Evolutionary conservation across 1,139 yeast genomes (phyloP).

Genomic region (Yarrowia galli): DNA sequence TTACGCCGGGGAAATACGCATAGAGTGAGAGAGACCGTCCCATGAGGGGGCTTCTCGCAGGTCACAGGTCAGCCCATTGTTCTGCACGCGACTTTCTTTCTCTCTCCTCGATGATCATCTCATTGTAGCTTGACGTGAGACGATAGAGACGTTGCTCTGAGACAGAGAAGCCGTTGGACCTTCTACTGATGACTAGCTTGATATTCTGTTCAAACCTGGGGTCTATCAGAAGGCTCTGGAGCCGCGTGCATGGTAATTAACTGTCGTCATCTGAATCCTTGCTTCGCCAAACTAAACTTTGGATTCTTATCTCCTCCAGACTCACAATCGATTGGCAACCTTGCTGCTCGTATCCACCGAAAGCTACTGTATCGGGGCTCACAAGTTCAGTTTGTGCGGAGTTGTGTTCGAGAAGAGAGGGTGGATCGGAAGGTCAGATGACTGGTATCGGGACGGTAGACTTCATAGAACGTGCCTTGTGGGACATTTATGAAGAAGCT

Average conservation of each 20-base stretch:
- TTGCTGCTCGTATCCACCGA: slow-evolving; percentile 23
- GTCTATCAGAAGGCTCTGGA: too few relatives aligned
- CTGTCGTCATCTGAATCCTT: background rate
- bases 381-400: background rate
- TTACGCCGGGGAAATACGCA: background rate
- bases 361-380: background rate
- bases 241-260: too few relatives aligned
- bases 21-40: too few relatives aligned
- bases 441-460: background rate
- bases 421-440: slow-evolving; percentile 10
- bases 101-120: background rate
- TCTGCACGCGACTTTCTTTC: background rate
- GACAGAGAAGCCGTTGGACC: slow-evolving; percentile 7
- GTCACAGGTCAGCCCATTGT: slow-evolving; percentile 3
- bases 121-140: too few relatives aligned
- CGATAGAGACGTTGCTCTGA: background rate
- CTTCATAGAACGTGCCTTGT: background rate
- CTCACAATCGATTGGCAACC: slow-evolving; percentile 14
- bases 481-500: background rate
- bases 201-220: background rate
- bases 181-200: background rate
- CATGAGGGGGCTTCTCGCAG: too few relatives aligned
- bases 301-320: background rate
- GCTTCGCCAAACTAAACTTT: slow-evolving; percentile 7
- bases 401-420: background rate